Evolutionary conservation across 1,139 yeast species (phyloP).

Genomic region (Suhomyces terraborum): DNA sequence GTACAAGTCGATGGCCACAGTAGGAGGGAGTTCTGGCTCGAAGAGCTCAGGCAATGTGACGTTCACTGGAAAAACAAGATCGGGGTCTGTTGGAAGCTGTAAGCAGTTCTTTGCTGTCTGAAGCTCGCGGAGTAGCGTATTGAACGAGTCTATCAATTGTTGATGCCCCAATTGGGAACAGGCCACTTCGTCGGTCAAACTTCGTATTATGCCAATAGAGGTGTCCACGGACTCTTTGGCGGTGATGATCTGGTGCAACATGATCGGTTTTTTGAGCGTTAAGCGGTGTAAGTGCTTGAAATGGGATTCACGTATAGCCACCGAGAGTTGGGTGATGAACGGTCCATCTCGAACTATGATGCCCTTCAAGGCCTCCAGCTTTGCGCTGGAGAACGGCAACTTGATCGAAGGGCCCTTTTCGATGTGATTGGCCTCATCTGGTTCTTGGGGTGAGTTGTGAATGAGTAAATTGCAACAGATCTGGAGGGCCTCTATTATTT

Average conservation of each 20-base stretch:
- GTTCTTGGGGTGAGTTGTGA: constrained; percentile 43
- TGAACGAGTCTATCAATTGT: constrained; percentile 29
- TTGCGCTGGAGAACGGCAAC: constrained; percentile 41
- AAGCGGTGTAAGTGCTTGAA: constrained; percentile 33
- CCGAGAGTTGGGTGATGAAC: constrained; percentile 34
- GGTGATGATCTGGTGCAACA: constrained; percentile 36
- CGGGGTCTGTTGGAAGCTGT: constrained; percentile 48
- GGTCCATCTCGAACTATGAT: constrained; percentile 47
- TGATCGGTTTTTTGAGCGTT: constrained; percentile 31
- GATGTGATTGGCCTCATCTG: constrained; percentile 28
- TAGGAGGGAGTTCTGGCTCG: constrained; percentile 37
- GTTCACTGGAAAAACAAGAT: constrained; percentile 43
- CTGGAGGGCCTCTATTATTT: constrained; percentile 42
- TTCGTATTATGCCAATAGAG: constrained; percentile 31
- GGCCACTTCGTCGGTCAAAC: constrained; percentile 15
- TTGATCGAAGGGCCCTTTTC: constrained; percentile 44
- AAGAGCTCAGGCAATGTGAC: constrained; percentile 29
- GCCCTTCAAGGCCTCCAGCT: constrained; percentile 46
- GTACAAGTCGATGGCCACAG: constrained; percentile 42
- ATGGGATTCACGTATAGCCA: constrained; percentile 31
- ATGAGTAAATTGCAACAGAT: constrained; percentile 42
- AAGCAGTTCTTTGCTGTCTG: constrained; percentile 38
- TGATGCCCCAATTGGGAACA: constrained; percentile 12
- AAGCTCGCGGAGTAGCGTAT: constrained; percentile 30
- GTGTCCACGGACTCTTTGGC: constrained; percentile 37